Base-by-base conservation (phyloP, 768 basidiomycete species). In the Hydnomerulius pinastri region DNA sequence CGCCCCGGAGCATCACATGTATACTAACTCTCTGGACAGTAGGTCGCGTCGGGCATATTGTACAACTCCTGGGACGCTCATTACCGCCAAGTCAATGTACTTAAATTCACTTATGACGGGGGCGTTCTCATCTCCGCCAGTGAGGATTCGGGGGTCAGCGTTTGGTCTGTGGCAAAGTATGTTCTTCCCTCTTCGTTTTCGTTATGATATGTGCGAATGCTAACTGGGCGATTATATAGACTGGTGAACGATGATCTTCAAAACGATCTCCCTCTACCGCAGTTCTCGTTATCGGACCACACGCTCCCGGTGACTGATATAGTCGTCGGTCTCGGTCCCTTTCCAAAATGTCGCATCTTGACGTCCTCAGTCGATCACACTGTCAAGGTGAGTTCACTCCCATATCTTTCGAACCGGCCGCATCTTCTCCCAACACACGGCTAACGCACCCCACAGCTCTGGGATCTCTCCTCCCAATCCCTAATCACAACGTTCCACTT, bases 11-110 rank as follows among this genome's bases (percentile, higher is more conserved):
- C 24, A 3, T 12, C 30, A 42, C 45, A 32, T 68, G 54, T n/a
- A n/a, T n/a, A n/a, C n/a, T n/a, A n/a, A 67, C 59, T 18, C 33
- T 47, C 51, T 46, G 51, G 62, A 56, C 18, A 66, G 52, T 71
- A 97, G 93, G 77, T 92, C 57, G 77, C 88, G 9, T 97, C 95
- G n/a, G 95, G 95, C n/a, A 85, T 95, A 46, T 73, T 98, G 39
- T 92, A 85, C 74, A 84, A 87, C 58, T 81, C 90, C 0, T 94
- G 94, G 84, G 95, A 98, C 53, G 95, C 95, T 15, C 96, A 98
- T 68, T 99, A 98, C 72, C 89, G 96, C 50, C 79, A 85, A 64
- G 80, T 98, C 45, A 89, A 82, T 53, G 85, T 87, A 8, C 70
- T 98, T 2, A 82, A 80, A 36, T 98, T 98, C 66, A 89, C 92